These are phyloP conservation scores for Candida nemodendra DNA, from an alignment of 805 yeast genomes.

Conservation along the genomic window DNA sequence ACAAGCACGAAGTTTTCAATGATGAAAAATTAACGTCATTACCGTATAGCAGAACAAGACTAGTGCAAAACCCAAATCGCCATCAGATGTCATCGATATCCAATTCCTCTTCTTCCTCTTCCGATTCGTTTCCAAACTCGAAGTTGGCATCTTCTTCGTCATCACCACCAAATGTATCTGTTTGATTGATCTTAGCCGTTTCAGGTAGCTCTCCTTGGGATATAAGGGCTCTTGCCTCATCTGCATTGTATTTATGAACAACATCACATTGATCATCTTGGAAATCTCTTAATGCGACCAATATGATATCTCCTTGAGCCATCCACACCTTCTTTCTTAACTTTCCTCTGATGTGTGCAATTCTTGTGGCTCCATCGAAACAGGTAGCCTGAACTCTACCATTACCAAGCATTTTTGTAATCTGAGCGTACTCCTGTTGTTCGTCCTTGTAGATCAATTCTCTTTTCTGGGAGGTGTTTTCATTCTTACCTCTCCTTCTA, in stretches of 20 bases:
- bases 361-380: constrained; percentile 90
- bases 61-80: constrained; percentile 4
- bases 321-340: constrained; percentile 99
- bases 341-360: constrained; percentile 98
- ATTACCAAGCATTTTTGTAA: constrained; percentile 96
- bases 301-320: constrained; percentile 96
- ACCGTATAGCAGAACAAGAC: too few species aligned
- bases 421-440: constrained; percentile 98
- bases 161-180: constrained; percentile 94
- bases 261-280: constrained; percentile 98
- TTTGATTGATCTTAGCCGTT: constrained; percentile 94
- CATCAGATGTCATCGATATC: constrained; percentile 91
- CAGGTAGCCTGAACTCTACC: constrained; percentile 95
- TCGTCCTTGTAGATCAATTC: constrained; percentile 90
- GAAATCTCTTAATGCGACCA: constrained; percentile 96
- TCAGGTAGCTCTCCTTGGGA: constrained; percentile 97
- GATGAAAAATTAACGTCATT: too few species aligned
- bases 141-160: constrained; percentile 97
- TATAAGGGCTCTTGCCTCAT: constrained; percentile 96
- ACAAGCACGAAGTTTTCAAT: too few species aligned
- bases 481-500: constrained; percentile 99
- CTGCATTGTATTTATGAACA: constrained; percentile 93
- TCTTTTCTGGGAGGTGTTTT: constrained; percentile 85
- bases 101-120: constrained; percentile 71
- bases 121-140: constrained; percentile 94